A percentile compares a stretch with the other conserved stretches of the same genome.
Conservation (phyloP, 192 early-diverging fungal genomes). For the Spizellomyces punctatus region DNA sequence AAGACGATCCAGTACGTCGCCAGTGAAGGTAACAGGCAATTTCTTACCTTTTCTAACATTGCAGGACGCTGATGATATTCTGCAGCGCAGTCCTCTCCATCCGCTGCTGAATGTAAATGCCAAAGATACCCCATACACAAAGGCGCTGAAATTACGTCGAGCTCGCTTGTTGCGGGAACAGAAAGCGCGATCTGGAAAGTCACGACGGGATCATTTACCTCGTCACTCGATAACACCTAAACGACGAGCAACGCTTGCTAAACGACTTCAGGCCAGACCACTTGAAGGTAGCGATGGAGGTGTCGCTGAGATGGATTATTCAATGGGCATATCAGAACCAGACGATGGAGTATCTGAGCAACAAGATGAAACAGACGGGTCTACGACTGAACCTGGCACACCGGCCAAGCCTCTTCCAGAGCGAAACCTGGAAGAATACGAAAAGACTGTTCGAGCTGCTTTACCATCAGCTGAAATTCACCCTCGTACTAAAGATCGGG, state of each 20-base stretch:
- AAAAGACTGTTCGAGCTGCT: not conserved
- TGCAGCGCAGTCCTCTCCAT: not conserved
- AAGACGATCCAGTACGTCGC: not conserved
- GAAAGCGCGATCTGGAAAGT: no score
- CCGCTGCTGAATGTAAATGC: conserved; percentile 5
- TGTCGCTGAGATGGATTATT: no score
- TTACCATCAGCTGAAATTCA: not conserved
- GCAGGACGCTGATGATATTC: not conserved
- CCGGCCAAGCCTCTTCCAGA: not conserved
- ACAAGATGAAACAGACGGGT: no score
- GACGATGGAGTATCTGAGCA: no score
- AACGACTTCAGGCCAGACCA: no score
- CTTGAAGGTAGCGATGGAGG: no score
- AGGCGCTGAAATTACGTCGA: conserved; percentile 23
- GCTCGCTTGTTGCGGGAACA: conserved; percentile 10
- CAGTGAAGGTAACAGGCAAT: not conserved
- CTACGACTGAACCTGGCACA: no score
- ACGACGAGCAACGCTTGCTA: no score
- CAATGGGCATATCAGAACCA: no score
- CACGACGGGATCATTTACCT: no score
- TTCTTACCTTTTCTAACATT: not conserved
- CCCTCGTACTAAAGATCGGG: not conserved
- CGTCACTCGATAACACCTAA: no score
- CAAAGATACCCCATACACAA: conserved; percentile 29
- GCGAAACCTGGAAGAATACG: not conserved